Conservation (phyloP, 352 stramenopile genomes). For the Pythium plurisporium region DNA sequence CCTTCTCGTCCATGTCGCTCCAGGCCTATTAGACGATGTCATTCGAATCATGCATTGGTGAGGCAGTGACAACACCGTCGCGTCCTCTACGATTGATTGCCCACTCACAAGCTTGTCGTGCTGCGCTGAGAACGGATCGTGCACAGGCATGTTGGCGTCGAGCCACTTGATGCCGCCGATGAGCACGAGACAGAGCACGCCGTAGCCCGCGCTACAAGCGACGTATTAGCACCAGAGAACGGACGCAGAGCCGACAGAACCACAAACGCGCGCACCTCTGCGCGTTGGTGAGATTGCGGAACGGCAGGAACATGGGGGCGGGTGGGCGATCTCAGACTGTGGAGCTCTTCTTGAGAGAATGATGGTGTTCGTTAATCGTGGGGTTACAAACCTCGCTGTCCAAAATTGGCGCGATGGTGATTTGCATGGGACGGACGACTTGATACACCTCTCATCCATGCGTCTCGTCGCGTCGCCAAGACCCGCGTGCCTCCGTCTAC, state of each 20-base stretch:
- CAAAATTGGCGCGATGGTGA: background rate
- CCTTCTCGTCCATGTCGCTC: conserved; percentile 58
- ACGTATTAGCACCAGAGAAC: background rate
- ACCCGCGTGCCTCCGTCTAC: too few relatives aligned
- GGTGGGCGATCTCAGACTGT: too few relatives aligned
- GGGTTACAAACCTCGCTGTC: background rate
- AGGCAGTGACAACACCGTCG: background rate
- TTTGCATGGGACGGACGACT: background rate
- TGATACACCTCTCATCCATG: background rate
- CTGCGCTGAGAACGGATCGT: conserved; percentile 28
- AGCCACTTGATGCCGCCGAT: conserved; percentile 66
- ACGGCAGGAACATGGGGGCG: conserved; percentile 63
- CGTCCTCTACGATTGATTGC: background rate
- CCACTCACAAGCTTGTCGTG: conserved; percentile 42
- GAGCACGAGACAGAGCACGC: conserved; percentile 52
- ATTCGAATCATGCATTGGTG: background rate
- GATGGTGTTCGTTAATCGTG: background rate
- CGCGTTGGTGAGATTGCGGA: conserved; percentile 51
- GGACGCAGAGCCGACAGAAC: background rate
- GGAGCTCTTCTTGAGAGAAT: too few relatives aligned
- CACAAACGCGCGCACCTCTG: conserved; percentile 39
- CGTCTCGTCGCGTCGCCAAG: too few relatives aligned
- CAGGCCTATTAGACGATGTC: conserved; percentile 45
- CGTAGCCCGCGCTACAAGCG: conserved; percentile 44
- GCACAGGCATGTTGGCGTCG: conserved; percentile 52